Evolutionary conservation across 2,329 filamentous ascomycete species (phyloP).

Genomic region (Didymella keratinophila): DNA sequence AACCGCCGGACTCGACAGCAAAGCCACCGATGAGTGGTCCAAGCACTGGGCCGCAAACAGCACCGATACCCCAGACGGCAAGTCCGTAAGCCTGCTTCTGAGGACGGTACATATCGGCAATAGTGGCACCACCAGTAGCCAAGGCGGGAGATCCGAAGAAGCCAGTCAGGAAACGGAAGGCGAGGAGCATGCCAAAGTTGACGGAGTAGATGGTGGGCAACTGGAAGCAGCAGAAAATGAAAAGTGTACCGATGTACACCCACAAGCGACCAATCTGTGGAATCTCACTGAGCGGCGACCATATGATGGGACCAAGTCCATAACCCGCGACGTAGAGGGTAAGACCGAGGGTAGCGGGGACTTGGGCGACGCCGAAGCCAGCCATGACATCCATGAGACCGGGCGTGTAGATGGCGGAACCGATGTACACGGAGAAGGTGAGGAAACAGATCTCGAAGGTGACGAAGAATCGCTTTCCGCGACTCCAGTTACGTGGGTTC

Average conservation of each 20-base stretch:
- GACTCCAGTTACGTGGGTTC: slow-evolving; percentile 60
- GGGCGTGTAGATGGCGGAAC: slow-evolving; percentile 60
- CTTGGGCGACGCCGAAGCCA: slow-evolving; percentile 61
- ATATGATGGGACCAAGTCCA: slow-evolving; percentile 44
- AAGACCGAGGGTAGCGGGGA: slow-evolving; percentile 57
- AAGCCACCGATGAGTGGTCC: slow-evolving; percentile 56
- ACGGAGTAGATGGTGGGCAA: slow-evolving; percentile 55
- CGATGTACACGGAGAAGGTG: slow-evolving; percentile 62
- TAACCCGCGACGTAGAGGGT: slow-evolving; percentile 45
- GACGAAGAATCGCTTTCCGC: slow-evolving; percentile 54
- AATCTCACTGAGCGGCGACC: slow-evolving; percentile 58
- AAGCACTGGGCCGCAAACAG: slow-evolving; percentile 53
- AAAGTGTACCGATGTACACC: slow-evolving; percentile 34
- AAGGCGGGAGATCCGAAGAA: slow-evolving; percentile 58
- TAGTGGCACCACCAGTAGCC: slow-evolving; percentile 57
- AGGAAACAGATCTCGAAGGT: slow-evolving; percentile 58
- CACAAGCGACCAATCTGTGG: slow-evolving; percentile 57
- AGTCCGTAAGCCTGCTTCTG: slow-evolving; percentile 52
- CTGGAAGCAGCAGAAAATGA: slow-evolving; percentile 59
- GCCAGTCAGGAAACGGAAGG: slow-evolving; percentile 60
- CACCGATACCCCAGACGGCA: slow-evolving; percentile 52
- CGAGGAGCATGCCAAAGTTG: slow-evolving; percentile 61
- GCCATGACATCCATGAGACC: slow-evolving; percentile 56
- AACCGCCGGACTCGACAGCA: slow-evolving; percentile 38
- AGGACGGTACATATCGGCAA: slow-evolving; percentile 56